Base-by-base conservation (phyloP, 1,284 basidiomycete genomes). In the Boletus sp. region DNA sequence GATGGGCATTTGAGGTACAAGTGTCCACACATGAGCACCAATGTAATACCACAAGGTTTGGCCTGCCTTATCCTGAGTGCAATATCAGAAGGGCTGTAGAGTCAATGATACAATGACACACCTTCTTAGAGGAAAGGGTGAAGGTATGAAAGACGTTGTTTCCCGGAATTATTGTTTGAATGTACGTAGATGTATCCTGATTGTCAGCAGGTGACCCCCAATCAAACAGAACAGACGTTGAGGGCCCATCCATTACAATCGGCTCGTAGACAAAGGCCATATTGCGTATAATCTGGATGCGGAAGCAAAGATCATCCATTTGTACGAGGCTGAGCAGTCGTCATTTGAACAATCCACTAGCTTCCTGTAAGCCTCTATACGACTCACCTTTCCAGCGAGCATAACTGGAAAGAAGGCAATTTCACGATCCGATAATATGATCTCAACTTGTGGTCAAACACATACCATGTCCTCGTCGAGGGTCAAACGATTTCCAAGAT, bases 241-340 rank as follows among this genome's bases (percentile, higher is more conserved):
- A 61, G 4, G 73, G 71, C 1, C 72, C 75, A 53, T 86, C 84
- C 27, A 84, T 73, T 24, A 82, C 72, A 41, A 84, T 72, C 0
- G 85, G 84, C 57, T 83, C 78, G 51, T 79, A 77, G 9, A 84
- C 47, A 60, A 85, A 86, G 0, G 77, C 80, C 56, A 78, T 64
- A 29, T 78, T 62, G 2, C 55, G 52, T 35, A 68, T 61, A 24
- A 77, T 73, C 45, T 76, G 71, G 7, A 82, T 51, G 12, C 76
- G 75, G 36, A 78, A 66, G 50, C 76, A 70, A n/a, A 75, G 67
- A 6, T 75, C 72, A 12, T 65, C 55, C 48, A 64, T 65, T 8
- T 62, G 63, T 44, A 69, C 60, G 43, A 79, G 68, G 45, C 79
- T 82, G 54, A 43, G 36, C 6, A 6, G 4, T 48, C 43, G 11